phyloP scores from a whole-genome alignment of 2,329 filamentous ascomycete species.

The Pestalotiopsis sp. region DNA sequence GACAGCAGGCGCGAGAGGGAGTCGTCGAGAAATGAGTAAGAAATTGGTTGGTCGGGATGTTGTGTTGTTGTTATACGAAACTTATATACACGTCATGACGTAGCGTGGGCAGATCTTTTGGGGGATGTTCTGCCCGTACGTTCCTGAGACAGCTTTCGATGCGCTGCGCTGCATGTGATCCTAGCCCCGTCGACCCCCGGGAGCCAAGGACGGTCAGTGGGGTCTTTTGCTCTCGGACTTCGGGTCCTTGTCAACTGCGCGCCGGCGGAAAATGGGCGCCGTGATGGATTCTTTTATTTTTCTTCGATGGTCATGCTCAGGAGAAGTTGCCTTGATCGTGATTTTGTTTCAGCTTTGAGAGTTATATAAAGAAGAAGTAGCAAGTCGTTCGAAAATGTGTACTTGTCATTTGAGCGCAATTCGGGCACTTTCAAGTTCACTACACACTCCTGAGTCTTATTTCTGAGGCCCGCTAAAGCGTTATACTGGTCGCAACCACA shows the following conservation, averaged over 20 bases:
- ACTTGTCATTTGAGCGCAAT: too few relatives aligned
- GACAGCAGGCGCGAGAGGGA: too few relatives aligned
- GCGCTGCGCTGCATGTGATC: not conserved
- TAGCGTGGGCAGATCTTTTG: not conserved
- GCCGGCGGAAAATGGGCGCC: not conserved
- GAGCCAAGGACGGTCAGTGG: not conserved
- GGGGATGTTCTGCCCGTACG: not conserved
- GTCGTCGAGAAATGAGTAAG: not conserved
- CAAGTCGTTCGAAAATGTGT: too few relatives aligned
- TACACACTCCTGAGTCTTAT: too few relatives aligned
- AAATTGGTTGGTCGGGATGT: not conserved
- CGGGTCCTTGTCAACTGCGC: conserved; percentile 7
- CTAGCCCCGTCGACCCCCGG: not conserved
- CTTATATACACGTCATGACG: conserved; percentile 1
- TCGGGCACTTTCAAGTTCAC: too few relatives aligned
- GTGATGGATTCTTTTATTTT: not conserved
- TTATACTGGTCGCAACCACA: too few relatives aligned
- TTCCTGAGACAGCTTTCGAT: not conserved
- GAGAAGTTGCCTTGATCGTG: too few relatives aligned
- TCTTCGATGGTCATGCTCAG: too few relatives aligned
- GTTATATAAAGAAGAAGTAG: too few relatives aligned
- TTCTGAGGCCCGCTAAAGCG: too few relatives aligned
- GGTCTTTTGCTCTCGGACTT: conserved; percentile 1
- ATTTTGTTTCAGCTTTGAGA: too few relatives aligned
- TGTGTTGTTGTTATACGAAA: conserved; percentile 1